Base-by-base conservation (phyloP, 1,284 basidiomycete species). In the Somion occarium region DNA sequence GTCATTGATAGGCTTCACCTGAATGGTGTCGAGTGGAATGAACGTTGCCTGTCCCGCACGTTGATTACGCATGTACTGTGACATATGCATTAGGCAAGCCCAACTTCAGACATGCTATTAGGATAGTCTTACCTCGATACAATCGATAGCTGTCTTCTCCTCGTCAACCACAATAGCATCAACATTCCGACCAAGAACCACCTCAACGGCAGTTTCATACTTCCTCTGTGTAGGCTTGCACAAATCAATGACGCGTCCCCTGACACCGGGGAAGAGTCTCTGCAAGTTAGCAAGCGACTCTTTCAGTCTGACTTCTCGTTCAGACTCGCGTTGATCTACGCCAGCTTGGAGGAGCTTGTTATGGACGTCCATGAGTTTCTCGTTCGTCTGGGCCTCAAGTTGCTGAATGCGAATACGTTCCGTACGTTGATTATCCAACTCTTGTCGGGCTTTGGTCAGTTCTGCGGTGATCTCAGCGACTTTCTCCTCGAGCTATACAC, bases 111-210 rank as follows among this genome's bases (percentile, higher is more conserved):
- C n/a, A n/a, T n/a, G n/a, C n/a, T n/a, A n/a, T n/a, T n/a, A n/a
- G n/a, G n/a, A n/a, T n/a, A n/a, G 2, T 24, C 34, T 22, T 56
- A 90, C 91, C 75, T 96, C 91, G 62, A 99, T 98, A 69, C 97
- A 99, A 62, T 96, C 93, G 56, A 98, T 97, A 1, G 93, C 97
- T 0, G 92, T 95, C 70, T 91, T 93, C 73, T 99, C 94, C 60
- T 93, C 86, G 61, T 98, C 95, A 1, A 99, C 95, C 2, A 99
- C 91, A 50, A 99, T 83, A 1, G 95, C 91, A 61, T 99, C 96
- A 48, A 95, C 88, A 66, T 99, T 95, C 52, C 95, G 80, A 0
- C 96, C 97, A 1, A 99, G 78, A 15, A 98, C 85, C n/a, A 95
- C 93, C 9, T 88, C 85, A n/a, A 99, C 91, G 0, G 97, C 93